Conservation (phyloP, 1,139 yeast species). For the Torulaspora globosa region DNA sequence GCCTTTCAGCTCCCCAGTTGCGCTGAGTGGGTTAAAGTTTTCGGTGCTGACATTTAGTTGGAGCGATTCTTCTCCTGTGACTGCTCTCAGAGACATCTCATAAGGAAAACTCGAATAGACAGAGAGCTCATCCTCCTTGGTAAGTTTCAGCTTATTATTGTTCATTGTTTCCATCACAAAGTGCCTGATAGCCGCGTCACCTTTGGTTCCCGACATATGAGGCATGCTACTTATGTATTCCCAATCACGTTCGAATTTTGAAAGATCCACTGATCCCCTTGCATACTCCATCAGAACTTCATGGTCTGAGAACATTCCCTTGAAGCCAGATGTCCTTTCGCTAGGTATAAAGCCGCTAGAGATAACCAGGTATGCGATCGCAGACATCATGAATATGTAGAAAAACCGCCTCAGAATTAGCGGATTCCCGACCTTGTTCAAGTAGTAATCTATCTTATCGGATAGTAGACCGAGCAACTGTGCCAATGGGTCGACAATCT, state of each 20-base stretch:
- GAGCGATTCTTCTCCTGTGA: slow-evolving; percentile 39
- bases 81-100: slow-evolving; percentile 37
- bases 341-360: slow-evolving; percentile 48
- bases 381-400: slow-evolving; percentile 61
- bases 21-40: slow-evolving; percentile 68
- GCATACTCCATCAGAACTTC: slow-evolving; percentile 48
- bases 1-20: slow-evolving; percentile 54
- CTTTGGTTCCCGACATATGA: slow-evolving; percentile 82
- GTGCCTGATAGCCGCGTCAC: slow-evolving; percentile 66
- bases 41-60: slow-evolving; percentile 42
- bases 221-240: slow-evolving; percentile 81
- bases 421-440: slow-evolving; percentile 77
- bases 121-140: slow-evolving; percentile 48
- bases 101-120: slow-evolving; percentile 59
- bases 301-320: slow-evolving; percentile 63
- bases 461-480: slow-evolving; percentile 34
- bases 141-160: slow-evolving; percentile 52
- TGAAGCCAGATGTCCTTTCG: slow-evolving; percentile 46
- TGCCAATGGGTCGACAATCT: slow-evolving; percentile 29
- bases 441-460: slow-evolving; percentile 50
- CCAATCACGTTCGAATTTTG: slow-evolving; percentile 61
- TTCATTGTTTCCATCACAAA: slow-evolving; percentile 58
- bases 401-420: slow-evolving; percentile 72
- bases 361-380: slow-evolving; percentile 54
- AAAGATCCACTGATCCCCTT: slow-evolving; percentile 48